phyloP scores from a whole-genome alignment of 441 rosid species.

The Dalechampia spathulata region DNA sequence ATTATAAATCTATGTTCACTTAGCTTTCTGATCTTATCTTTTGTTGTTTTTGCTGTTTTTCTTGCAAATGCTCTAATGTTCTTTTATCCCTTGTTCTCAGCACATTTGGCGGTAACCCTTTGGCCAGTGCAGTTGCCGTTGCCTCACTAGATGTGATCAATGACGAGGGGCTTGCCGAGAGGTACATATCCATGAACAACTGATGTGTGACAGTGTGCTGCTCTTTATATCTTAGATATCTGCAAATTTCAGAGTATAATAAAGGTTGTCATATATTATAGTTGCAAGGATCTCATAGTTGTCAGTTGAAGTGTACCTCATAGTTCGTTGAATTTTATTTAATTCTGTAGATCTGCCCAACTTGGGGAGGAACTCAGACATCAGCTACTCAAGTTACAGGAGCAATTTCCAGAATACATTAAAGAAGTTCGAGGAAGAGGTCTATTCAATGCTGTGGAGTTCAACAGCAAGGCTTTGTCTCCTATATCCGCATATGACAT shows the following conservation, averaged over 20 bases:
- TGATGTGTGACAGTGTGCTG: neutral
- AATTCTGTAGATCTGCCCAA: slow-evolving; percentile 48
- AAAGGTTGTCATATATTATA: neutral
- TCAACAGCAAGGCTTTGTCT: slow-evolving; percentile 39
- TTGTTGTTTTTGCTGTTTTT: slow-evolving; percentile 4
- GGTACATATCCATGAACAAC: slow-evolving; percentile 29
- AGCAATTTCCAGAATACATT: slow-evolving; percentile 55
- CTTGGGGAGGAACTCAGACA: slow-evolving; percentile 64
- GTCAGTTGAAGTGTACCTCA: neutral
- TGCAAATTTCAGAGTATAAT: neutral
- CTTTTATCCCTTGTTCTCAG: slow-evolving; percentile 33
- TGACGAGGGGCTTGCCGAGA: slow-evolving; percentile 71
- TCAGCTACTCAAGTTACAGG: slow-evolving; percentile 48
- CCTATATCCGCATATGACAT: slow-evolving; percentile 87
- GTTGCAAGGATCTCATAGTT: neutral
- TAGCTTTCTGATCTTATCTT: slow-evolving; percentile 2
- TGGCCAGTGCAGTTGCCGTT: slow-evolving; percentile 93
- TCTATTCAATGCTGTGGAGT: slow-evolving; percentile 87
- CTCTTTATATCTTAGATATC: neutral
- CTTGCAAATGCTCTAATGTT: slow-evolving; percentile 9
- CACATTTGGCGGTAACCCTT: slow-evolving; percentile 94
- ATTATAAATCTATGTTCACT: neutral
- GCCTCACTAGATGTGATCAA: slow-evolving; percentile 72
- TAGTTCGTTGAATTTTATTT: slow-evolving; percentile 3
- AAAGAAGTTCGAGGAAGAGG: slow-evolving; percentile 96